Conservation (phyloP, 257 asterid species). For the Gynochthodes officinalis region DNA sequence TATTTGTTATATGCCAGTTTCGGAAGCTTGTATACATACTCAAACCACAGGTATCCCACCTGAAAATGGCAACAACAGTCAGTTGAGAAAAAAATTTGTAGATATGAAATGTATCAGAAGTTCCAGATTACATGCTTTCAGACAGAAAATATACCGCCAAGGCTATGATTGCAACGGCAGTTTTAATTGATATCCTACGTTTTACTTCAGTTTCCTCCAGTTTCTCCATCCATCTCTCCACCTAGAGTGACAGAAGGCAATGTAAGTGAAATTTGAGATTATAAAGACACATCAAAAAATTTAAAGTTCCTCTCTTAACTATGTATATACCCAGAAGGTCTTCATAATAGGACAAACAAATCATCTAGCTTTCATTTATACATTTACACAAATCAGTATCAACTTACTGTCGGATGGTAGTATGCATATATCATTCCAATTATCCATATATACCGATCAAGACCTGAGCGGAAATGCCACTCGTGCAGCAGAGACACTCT, state of each 20-base stretch:
- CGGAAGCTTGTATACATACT: constrained; percentile 80
- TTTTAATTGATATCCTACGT: constrained; percentile 64
- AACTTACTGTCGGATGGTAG: constrained; percentile 81
- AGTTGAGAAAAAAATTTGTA: constrained; percentile 16
- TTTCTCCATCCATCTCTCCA: constrained; percentile 92
- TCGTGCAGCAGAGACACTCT: constrained; percentile 53
- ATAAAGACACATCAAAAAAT: constrained; percentile 1
- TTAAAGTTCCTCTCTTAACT: no score
- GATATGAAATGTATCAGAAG: constrained; percentile 13
- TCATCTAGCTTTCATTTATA: not conserved
- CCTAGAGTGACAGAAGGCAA: constrained; percentile 37
- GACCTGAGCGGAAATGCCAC: constrained; percentile 89
- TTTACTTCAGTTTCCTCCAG: constrained; percentile 82
- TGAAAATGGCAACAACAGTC: constrained; percentile 25
- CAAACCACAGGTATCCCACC: constrained; percentile 89
- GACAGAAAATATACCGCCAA: constrained; percentile 47
- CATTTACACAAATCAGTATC: constrained; percentile 9
- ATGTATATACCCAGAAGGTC: not conserved
- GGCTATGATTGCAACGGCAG: constrained; percentile 45
- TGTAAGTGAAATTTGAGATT: not conserved
- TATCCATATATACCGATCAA: constrained; percentile 90
- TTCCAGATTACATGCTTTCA: constrained; percentile 7
- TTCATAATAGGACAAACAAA: not conserved
- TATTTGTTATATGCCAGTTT: constrained; percentile 73
- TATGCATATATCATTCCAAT: constrained; percentile 88